Evolutionary conservation across 208 protist species (phyloP).

Genomic region (Acanthamoeba lenticulata): DNA sequence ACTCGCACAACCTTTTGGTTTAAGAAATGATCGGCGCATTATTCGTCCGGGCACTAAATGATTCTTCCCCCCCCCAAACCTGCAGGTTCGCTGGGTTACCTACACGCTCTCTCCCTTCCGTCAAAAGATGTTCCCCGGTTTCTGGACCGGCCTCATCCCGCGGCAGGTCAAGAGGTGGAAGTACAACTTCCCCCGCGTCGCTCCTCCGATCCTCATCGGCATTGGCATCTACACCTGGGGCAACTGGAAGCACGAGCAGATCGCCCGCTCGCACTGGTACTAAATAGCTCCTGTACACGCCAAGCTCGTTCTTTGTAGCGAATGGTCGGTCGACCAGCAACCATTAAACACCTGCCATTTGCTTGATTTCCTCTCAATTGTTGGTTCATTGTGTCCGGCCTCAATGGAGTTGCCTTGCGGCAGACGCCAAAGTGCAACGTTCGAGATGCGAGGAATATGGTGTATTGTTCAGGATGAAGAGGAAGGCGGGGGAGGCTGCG

Average conservation of each 20-base stretch:
- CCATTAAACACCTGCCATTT: no score
- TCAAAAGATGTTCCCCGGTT: constrained; percentile 49
- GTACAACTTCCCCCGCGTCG: constrained; percentile 36
- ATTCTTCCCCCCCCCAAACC: neutral
- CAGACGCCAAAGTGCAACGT: no score
- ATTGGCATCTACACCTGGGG: constrained; percentile 45
- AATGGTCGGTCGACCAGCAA: no score
- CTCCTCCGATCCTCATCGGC: constrained; percentile 7
- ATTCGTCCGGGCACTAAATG: neutral
- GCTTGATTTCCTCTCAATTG: no score
- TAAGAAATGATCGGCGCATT: neutral
- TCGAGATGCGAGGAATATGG: no score
- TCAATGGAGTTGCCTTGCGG: no score
- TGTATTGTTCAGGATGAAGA: no score
- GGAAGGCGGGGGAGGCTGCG: no score
- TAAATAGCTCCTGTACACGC: no score
- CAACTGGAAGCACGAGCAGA: constrained; percentile 23
- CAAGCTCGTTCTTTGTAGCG: no score
- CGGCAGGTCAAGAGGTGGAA: constrained; percentile 32
- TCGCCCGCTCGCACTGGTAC: constrained; percentile 43
- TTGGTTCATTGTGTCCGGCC: no score
- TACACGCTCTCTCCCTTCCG: constrained; percentile 55
- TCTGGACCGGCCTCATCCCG: constrained; percentile 20
- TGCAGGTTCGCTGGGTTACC: constrained; percentile 43
- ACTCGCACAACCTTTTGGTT: neutral